Percentiles rank a stretch among this genome's conserved stretches.
These are phyloP conservation scores for Oemleria cerasiformis DNA, from an alignment of 306 rosid genomes.

Conservation along the genomic window DNA sequence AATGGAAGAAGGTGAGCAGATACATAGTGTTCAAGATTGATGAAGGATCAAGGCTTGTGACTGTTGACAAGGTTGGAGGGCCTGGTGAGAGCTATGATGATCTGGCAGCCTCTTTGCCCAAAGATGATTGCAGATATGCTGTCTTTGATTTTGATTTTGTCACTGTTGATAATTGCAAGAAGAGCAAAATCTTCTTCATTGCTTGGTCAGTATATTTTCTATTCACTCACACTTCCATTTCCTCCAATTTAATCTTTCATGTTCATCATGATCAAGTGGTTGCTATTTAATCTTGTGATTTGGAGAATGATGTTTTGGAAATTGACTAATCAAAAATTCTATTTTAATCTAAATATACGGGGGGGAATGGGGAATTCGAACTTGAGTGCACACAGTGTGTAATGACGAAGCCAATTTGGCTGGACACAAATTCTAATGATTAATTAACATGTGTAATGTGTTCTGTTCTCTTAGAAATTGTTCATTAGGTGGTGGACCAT, in stretches of 20 bases:
- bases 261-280: background rate
- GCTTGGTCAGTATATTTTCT: slow-evolving; percentile 52
- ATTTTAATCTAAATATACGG: too few species aligned
- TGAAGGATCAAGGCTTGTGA: slow-evolving; percentile 74
- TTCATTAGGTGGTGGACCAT: background rate
- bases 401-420: too few species aligned
- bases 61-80: slow-evolving; percentile 92
- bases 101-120: slow-evolving; percentile 81
- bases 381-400: too few species aligned
- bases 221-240: background rate
- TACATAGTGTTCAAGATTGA: slow-evolving; percentile 98
- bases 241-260: background rate
- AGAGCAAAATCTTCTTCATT: slow-evolving; percentile 99
- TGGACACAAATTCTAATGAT: too few species aligned
- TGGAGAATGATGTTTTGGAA: background rate
- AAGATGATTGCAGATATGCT: slow-evolving; percentile 90
- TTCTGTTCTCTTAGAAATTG: background rate
- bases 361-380: too few species aligned
- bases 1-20: slow-evolving; percentile 93
- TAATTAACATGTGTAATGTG: background rate
- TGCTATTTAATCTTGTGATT: background rate
- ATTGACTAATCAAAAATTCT: too few species aligned
- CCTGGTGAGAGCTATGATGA: slow-evolving; percentile 80
- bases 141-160: slow-evolving; percentile 97
- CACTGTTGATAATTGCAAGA: slow-evolving; percentile 93